Evolutionary conservation across 352 stramenopile genomes (phyloP).

Genomic region (Globisporangium solare): DNA sequence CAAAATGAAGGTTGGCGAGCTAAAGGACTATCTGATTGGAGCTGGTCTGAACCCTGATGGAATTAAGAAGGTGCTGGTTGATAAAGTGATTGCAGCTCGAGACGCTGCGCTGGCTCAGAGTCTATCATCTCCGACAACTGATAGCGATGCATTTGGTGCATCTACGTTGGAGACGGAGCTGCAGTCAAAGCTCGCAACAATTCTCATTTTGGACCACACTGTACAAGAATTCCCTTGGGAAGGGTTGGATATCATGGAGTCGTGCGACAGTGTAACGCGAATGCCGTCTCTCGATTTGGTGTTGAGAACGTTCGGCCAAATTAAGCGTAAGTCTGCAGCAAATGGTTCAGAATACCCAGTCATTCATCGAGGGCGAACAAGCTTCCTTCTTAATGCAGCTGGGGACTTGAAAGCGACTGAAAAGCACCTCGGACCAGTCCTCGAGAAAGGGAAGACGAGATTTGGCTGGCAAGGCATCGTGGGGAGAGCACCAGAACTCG

Average conservation of each 20-base stretch:
- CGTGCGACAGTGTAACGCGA: constrained; percentile 42
- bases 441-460: constrained; percentile 23
- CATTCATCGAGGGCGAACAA: constrained; percentile 30
- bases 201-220: constrained; percentile 60
- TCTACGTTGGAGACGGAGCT: neutral
- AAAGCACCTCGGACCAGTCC: constrained; percentile 45
- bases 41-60: constrained; percentile 31
- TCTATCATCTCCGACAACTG: constrained; percentile 6
- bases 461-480: constrained; percentile 55
- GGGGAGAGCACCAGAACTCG: constrained; percentile 38
- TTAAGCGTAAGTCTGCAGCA: neutral
- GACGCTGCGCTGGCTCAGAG: constrained; percentile 12
- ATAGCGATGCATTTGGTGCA: neutral
- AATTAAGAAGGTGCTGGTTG: constrained; percentile 48
- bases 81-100: constrained; percentile 31
- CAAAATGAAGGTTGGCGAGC: constrained; percentile 39
- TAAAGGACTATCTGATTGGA: constrained; percentile 30
- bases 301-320: constrained; percentile 22
- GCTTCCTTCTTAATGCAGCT: constrained; percentile 70
- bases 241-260: constrained; percentile 51
- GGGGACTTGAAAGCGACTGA: constrained; percentile 70
- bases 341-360: neutral
- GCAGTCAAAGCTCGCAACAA: constrained; percentile 24
- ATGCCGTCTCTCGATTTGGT: constrained; percentile 74
- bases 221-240: constrained; percentile 82